Base-by-base conservation (phyloP, 148 eudicot genomes). In the Camellia granthamiana region DNA sequence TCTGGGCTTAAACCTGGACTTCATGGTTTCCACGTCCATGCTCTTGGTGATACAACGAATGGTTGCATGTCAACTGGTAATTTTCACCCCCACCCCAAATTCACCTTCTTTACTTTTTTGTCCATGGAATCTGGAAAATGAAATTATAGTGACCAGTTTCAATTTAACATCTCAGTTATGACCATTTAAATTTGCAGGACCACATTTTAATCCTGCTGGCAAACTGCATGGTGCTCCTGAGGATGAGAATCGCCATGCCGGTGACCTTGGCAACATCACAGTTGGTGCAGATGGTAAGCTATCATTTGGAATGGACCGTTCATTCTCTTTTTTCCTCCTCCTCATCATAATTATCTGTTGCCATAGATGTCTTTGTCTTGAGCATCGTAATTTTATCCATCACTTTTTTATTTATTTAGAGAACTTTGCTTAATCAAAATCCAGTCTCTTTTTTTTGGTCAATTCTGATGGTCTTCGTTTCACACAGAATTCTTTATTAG, bases 31-130 rank as follows among this genome's bases (percentile, higher is more conserved):
- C 99, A 95, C 78, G 99, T 95, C 73, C 99, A 96, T 86, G 95
- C 98, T 70, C 93, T 96, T 81, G 99, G 99, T 84, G 99, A 96
- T 88, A 96, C 99, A 62, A 93, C 99, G 64, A 96, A 96, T 69
- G 99, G 99, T 54, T 96, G 99, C 88, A 87, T 96, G 94, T 96
- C 99, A 79, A 96, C 99, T 78, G 99, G 99, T 96, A 90, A 71
- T 66, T 42, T n/a, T 52, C 72, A 46, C 16, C 9, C 21, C 21
- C 12, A 6, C 21, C 21, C 0, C 9, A 51, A 19, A 4, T 58
- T 54, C 47, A 3, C 21, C 3, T 68, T 59, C 38, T 3, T 30
- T 58, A 11, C 1, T 12, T 1, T n/a, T 76, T 1, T 10, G 54
- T 47, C 11, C 71, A 49, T 77, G 79, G 23, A 30, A 43, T 44